These are phyloP conservation scores for Colletotrichum sublineola DNA, from an alignment of 2,329 filamentous ascomycete genomes.

Conservation along the genomic window DNA sequence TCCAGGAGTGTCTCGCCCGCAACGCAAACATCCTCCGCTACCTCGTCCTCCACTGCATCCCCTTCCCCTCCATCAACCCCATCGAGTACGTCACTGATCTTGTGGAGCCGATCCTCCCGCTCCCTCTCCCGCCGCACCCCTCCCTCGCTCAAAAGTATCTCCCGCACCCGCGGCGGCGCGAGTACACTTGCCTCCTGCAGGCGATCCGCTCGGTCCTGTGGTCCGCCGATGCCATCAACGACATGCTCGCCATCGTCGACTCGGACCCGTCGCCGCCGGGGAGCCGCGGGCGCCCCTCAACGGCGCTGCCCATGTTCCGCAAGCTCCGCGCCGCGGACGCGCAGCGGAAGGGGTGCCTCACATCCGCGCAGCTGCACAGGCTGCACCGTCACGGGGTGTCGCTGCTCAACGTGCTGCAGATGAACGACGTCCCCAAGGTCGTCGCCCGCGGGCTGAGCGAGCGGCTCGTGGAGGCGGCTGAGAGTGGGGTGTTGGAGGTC, in stretches of 20 bases:
- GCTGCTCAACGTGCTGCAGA: slow-evolving; percentile 23
- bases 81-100: slow-evolving; percentile 19
- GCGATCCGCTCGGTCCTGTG: slow-evolving; percentile 34
- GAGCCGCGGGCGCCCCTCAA: not conserved
- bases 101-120: slow-evolving; percentile 5
- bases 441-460: slow-evolving; percentile 3
- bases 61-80: slow-evolving; percentile 22
- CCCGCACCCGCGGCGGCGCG: not conserved
- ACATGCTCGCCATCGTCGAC: slow-evolving; percentile 33
- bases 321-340: slow-evolving; percentile 23
- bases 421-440: slow-evolving; percentile 25
- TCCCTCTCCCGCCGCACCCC: not conserved
- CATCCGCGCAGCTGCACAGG: slow-evolving; percentile 11
- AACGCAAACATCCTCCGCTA: slow-evolving; percentile 45
- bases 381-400: slow-evolving; percentile 17
- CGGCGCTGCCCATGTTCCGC: slow-evolving; percentile 27
- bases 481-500: slow-evolving; percentile 12
- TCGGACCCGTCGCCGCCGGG: not conserved
- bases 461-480: slow-evolving; percentile 18
- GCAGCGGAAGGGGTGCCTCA: slow-evolving; percentile 12
- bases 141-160: not conserved
- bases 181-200: slow-evolving; percentile 23
- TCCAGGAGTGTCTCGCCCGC: slow-evolving; percentile 41
- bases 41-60: slow-evolving; percentile 39
- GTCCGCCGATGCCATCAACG: slow-evolving; percentile 20